Evolutionary conservation across 257 asterid genomes (phyloP).

Genomic region (Capsicum chinense): DNA sequence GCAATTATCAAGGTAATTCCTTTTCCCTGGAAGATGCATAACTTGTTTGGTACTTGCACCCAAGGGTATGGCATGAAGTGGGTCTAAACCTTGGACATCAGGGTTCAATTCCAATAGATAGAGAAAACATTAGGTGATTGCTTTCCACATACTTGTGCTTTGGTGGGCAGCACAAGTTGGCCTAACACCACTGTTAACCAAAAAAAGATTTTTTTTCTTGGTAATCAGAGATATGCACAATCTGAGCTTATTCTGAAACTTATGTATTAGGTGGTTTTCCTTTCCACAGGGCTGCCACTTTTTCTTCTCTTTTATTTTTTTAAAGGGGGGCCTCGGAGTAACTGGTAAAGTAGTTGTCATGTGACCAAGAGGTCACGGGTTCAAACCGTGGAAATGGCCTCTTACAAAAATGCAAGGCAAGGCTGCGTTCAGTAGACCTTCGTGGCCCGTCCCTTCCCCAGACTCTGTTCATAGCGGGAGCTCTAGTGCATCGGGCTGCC

Average conservation of each 20-base stretch:
- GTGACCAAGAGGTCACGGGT: no score
- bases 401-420: no score
- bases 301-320: no score
- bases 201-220: not conserved
- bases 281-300: not conserved
- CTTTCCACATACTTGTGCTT: not conserved
- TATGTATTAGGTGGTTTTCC: not conserved
- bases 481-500: no score
- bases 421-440: no score
- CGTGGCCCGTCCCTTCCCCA: no score
- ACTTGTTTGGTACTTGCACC: no score
- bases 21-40: not conserved
- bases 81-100: not conserved
- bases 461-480: no score
- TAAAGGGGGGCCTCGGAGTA: no score
- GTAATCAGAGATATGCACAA: not conserved
- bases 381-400: no score
- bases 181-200: not conserved
- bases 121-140: not conserved
- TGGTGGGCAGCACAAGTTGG: not conserved
- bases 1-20: conserved; percentile 87
- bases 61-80: not conserved
- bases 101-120: not conserved
- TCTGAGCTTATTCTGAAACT: conserved; percentile 1
- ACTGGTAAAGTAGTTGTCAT: no score